Evolutionary conservation across 768 basidiomycete genomes (phyloP).

Genomic region (Pleurotus citrinopileatus): DNA sequence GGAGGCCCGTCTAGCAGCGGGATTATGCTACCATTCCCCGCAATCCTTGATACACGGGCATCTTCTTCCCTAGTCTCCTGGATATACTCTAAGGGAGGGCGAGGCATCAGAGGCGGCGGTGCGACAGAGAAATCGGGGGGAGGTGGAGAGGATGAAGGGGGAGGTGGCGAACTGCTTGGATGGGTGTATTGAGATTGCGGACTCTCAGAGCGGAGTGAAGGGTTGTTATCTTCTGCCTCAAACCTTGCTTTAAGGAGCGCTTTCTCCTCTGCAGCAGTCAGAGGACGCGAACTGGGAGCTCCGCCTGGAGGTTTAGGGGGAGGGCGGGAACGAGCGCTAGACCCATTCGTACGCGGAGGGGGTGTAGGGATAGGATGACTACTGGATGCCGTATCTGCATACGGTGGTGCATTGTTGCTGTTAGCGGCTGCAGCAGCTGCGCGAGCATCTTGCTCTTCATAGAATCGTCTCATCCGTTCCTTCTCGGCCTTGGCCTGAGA

Average conservation of each 20-base stretch:
- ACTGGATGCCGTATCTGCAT: slow-evolving; percentile 17
- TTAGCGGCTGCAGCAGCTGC: slow-evolving; percentile 23
- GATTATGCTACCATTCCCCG: slow-evolving; percentile 27
- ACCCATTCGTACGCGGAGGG: slow-evolving; percentile 20
- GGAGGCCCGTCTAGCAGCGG: slow-evolving; percentile 22
- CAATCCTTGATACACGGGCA: slow-evolving; percentile 45
- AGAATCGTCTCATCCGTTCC: slow-evolving; percentile 51
- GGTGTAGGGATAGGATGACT: slow-evolving; percentile 18
- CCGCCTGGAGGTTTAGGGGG: slow-evolving; percentile 21
- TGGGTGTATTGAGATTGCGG: slow-evolving; percentile 10
- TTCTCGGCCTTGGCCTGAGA: slow-evolving; percentile 45
- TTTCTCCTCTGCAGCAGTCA: slow-evolving; percentile 82
- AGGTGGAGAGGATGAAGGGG: not conserved
- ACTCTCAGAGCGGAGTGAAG: slow-evolving; percentile 14
- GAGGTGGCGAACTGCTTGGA: slow-evolving; percentile 16
- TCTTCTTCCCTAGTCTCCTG: slow-evolving; percentile 80
- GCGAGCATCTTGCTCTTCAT: slow-evolving; percentile 52
- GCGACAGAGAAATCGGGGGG: slow-evolving; percentile 17
- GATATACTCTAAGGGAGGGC: slow-evolving; percentile 78
- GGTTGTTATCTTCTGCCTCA: slow-evolving; percentile 47
- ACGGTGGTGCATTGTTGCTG: not conserved
- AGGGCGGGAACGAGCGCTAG: slow-evolving; percentile 28
- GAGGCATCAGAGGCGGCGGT: slow-evolving; percentile 73
- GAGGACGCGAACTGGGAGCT: slow-evolving; percentile 21
- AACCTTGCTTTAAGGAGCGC: slow-evolving; percentile 63